Base-by-base conservation (phyloP, 352 stramenopile genomes). In the Pythium aquatile region DNA sequence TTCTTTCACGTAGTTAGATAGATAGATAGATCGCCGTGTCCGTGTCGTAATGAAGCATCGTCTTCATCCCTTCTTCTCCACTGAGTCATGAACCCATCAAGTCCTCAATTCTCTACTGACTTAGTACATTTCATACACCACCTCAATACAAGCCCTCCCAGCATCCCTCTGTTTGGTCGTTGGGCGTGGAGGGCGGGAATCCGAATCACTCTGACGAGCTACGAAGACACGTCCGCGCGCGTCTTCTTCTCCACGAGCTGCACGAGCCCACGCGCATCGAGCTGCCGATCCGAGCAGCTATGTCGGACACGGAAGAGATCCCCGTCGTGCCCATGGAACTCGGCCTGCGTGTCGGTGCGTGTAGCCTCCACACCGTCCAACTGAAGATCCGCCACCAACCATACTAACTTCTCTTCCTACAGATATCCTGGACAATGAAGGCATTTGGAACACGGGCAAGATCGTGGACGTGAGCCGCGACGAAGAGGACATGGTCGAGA, bases 401-500 rank as follows among this genome's bases (percentile, higher is more conserved):
- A 37, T 37, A 37, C 48, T 11, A 9, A 7, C 30, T 42, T 48
- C 17, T 32, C 2, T 24, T 24, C 20, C 24, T 5, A 35, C 54
- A 91, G 85, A 93, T 61, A 77, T 91, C 55, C 70, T 93, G 63
- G 85, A 93, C 63, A 85, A 88, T 47, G 85, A 93, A 53, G 85
- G 85, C 32, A 93, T 91, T 55, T 93, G 85, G 85, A 93, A 93
- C 73, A 91, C 83, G 29, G 85, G 79, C 32, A 44, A 75, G 24
- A 81, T 93, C 65, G 76, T 79, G 42, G 83, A 93, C 63, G 77
- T 90, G 56, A 81, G 76, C 44, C 75, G 82, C 46, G 81, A 88
- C 49, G 74, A 73, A 44, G 79, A 88, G 32, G 74, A 81, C 35
- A 70, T 83, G 73, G 77, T 85, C 17, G 81, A 93, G 68, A 78